Evolutionary conservation across 805 yeast genomes (phyloP), one percentile per base, ranked within the genome.

Genomic region (Candida palmyrensis): DNA sequence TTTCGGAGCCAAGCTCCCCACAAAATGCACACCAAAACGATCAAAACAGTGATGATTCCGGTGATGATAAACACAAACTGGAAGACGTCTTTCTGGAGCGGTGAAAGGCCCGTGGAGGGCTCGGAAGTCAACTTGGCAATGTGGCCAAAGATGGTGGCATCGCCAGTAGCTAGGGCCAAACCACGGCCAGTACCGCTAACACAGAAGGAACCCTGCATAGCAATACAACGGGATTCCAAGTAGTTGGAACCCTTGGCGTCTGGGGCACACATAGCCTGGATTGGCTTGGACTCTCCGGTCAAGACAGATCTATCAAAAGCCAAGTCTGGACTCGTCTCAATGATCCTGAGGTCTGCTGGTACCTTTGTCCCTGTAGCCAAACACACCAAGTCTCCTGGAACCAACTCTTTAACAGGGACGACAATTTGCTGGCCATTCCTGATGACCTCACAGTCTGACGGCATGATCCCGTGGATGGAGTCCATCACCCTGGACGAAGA

Each of bases 231-330:
- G 29, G 65, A 51, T 42, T 70, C 75, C 36, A 70, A 47, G 41
- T 62, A 70, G 43, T 68, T 68, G 5, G 63, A 48, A 10, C 52
- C 55, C 12, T 36, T 33, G 11, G 51, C 43, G 25, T 59, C 65
- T 14, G 52, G 28, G 7, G 36, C 39, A 2, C 45, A 32, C 4
- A 56, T 41, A 5, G 63, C 68, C 12, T 52, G 51, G 27, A 51
- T 45, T 5, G 73, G 61, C 32, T 59, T 57, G 3, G 76, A 66
- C 43, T 70, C 75, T 43, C 77, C 77, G 9, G 77, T 71, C 23
- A 71, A 55, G 11, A 69, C 57, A 11, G 75, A 57, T 38, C 71
- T 55, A 43, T 71, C 77, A 43, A 70, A 66, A 13, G 63, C 43
- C 25, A 71, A 55, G 26, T 66, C 64, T 15, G 52, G 48, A 17